Base-by-base conservation (phyloP, 805 yeast genomes). In the Barnettozyma populi region DNA sequence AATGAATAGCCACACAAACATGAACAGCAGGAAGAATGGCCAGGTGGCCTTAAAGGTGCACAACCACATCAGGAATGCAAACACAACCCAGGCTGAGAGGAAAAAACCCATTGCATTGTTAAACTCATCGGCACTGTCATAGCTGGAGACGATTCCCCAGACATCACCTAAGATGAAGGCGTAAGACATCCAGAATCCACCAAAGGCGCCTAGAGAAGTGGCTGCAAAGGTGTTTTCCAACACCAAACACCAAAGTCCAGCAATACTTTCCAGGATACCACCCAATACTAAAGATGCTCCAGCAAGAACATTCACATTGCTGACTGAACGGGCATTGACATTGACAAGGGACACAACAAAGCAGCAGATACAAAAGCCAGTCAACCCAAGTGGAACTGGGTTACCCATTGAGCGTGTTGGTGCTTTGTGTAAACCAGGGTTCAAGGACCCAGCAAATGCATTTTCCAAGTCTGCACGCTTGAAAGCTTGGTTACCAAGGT, bases 181-280 rank as follows among this genome's bases (percentile, higher is more conserved):
- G 71, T 79, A 84, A 24, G 82, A 71, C 70, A 82, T 77, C 92
- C 92, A 84, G 63, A 84, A 84, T 3, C 88, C 90, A 49, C 87
- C 92, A 55, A 68, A 71, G 5, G 73, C 62, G 32, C 70, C 66
- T 49, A 70, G 60, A 20, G 69, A 68, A 25, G 84, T 74, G 55
- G 83, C 86, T 66, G 88, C 88, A 68, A 82, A 84, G 20, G 89
- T 83, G 66, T 83, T 84, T 57, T 85, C 90, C 36, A 79, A 72
- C n/a, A 83, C 80, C 66, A 84, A 74, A 65, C 86, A 88, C 76
- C 86, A 79, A 73, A 84, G 73, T 48, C 90, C 90, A 7, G 90
- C 87, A 50, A 83, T 67, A 48, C 82, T 67, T 65, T 84, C 90
- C 49, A 84, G 75, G 20, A 79, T 70, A 35, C 90, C 92, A 48